Percentiles rank a stretch among this genome's conserved stretches.
Evolutionary conservation across 495 filamentous ascomycete genomes (phyloP).

Genomic region (Oleoguttula mirabilis): DNA sequence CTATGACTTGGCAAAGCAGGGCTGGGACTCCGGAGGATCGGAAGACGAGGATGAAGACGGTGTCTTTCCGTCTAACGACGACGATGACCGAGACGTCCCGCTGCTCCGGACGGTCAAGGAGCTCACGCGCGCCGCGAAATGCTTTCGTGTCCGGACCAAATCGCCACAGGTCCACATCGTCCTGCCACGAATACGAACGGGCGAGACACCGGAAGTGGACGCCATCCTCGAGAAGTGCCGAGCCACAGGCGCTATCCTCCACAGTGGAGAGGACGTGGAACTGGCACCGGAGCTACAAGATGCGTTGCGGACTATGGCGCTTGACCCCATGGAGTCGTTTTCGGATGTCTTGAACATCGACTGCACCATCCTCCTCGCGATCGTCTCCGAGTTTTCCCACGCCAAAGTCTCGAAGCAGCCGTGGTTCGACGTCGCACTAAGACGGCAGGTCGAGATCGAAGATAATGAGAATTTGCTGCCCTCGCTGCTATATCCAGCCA

Average conservation of each 20-base stretch:
- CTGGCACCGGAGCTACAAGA: slow-evolving; percentile 20
- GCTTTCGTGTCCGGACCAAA: slow-evolving; percentile 37
- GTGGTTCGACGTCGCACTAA: slow-evolving; percentile 44
- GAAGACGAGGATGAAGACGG: slow-evolving; percentile 34
- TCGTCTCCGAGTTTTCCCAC: slow-evolving; percentile 62
- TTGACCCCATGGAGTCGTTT: slow-evolving; percentile 43
- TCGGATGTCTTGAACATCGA: slow-evolving; percentile 56
- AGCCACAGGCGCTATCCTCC: slow-evolving; percentile 43
- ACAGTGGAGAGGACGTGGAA: slow-evolving; percentile 23
- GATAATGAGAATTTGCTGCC: slow-evolving; percentile 46
- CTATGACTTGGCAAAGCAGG: slow-evolving; percentile 32
- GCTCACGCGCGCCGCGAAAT: slow-evolving; percentile 41
- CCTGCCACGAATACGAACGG: slow-evolving; percentile 44
- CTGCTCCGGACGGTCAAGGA: slow-evolving; percentile 46
- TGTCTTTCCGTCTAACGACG: slow-evolving; percentile 20
- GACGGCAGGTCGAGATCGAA: slow-evolving; percentile 55
- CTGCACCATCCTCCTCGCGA: slow-evolving; percentile 59
- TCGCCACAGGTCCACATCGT: slow-evolving; percentile 47
- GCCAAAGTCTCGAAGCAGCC: slow-evolving; percentile 33
- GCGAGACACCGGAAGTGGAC: slow-evolving; percentile 42
- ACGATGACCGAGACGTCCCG: slow-evolving; percentile 26
- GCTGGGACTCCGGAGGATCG: slow-evolving; percentile 23
- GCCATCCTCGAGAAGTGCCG: slow-evolving; percentile 45
- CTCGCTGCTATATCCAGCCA: slow-evolving; percentile 50
- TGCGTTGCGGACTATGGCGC: slow-evolving; percentile 37